phyloP scores from a whole-genome alignment of 2,329 filamentous ascomycete genomes.

The Xylariaceae sp. region DNA sequence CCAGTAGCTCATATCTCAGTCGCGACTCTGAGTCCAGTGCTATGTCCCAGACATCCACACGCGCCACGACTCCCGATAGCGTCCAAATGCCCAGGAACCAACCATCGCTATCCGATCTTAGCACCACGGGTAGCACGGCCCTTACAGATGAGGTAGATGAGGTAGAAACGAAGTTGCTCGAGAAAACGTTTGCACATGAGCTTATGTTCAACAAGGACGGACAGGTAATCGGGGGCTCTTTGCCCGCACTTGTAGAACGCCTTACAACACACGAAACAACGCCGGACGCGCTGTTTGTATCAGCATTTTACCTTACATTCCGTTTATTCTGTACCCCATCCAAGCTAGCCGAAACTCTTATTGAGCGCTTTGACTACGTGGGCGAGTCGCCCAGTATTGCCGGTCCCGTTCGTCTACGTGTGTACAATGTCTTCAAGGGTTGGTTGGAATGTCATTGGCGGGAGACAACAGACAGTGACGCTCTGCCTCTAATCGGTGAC shows the following conservation, averaged over 20 bases:
- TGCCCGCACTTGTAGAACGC: constrained; percentile 88
- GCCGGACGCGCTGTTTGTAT: constrained; percentile 86
- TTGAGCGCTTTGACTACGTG: constrained; percentile 89
- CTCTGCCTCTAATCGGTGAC: constrained; percentile 68
- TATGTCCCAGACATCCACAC: constrained; percentile 76
- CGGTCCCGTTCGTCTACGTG: constrained; percentile 76
- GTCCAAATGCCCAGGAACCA: constrained; percentile 51
- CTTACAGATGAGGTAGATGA: constrained; percentile 74
- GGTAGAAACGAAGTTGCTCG: constrained; percentile 77
- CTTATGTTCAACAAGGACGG: constrained; percentile 92
- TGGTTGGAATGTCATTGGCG: constrained; percentile 98
- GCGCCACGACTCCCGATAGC: constrained; percentile 80
- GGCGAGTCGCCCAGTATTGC: constrained; percentile 71
- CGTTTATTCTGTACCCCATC: constrained; percentile 81
- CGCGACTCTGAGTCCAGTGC: constrained; percentile 78
- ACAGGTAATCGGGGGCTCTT: constrained; percentile 85
- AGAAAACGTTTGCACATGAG: constrained; percentile 87
- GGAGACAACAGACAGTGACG: constrained; percentile 71
- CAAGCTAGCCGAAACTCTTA: constrained; percentile 75
- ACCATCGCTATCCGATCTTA: constrained; percentile 64
- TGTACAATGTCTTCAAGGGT: constrained; percentile 95
- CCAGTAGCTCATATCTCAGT: constrained; percentile 72
- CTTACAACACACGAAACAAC: constrained; percentile 90
- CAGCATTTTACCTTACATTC: constrained; percentile 95
- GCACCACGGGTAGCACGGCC: constrained; percentile 59